A percentile compares a stretch with the other conserved stretches of the same genome.
Conservation (phyloP, 2,329 filamentous ascomycete species). For the Trichoderma guizhouense region DNA sequence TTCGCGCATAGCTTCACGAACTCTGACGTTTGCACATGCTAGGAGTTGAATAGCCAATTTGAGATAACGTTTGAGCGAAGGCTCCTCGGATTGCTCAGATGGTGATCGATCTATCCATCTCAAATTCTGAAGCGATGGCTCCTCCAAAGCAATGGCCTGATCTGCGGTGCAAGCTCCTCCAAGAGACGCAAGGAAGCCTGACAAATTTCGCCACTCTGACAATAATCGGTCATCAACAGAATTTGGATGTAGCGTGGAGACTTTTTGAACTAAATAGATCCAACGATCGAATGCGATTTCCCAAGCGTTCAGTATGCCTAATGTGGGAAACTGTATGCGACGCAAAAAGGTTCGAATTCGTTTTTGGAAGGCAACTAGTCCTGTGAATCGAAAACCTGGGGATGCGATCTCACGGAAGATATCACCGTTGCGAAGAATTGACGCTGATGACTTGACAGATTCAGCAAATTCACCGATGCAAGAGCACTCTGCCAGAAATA, state of each 20-base stretch:
- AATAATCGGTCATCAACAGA: constrained; percentile 53
- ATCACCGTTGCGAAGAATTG: constrained; percentile 58
- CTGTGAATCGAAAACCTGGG: constrained; percentile 62
- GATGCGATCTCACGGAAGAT: constrained; percentile 62
- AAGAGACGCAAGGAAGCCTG: constrained; percentile 64
- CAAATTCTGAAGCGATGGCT: constrained; percentile 53
- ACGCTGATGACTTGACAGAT: constrained; percentile 47
- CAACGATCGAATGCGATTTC: constrained; percentile 63
- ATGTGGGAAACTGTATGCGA: constrained; percentile 58
- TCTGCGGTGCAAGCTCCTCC: constrained; percentile 64
- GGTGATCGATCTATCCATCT: constrained; percentile 63
- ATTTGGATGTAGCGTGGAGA: constrained; percentile 52
- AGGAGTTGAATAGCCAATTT: constrained; percentile 62
- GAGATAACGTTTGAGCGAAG: constrained; percentile 58
- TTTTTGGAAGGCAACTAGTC: constrained; percentile 67
- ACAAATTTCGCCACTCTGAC: constrained; percentile 66
- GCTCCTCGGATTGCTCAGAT: constrained; percentile 58
- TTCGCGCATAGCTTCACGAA: constrained; percentile 65
- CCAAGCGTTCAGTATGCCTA: constrained; percentile 67
- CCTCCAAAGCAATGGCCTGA: constrained; percentile 54
- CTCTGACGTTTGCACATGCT: constrained; percentile 60
- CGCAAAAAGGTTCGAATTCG: constrained; percentile 57
- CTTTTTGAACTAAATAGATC: constrained; percentile 61
- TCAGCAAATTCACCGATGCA: constrained; percentile 51
- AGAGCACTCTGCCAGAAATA: constrained; percentile 60